Evolutionary conservation across 83 land plant species (phyloP).

Genomic region (Picea mariana): DNA sequence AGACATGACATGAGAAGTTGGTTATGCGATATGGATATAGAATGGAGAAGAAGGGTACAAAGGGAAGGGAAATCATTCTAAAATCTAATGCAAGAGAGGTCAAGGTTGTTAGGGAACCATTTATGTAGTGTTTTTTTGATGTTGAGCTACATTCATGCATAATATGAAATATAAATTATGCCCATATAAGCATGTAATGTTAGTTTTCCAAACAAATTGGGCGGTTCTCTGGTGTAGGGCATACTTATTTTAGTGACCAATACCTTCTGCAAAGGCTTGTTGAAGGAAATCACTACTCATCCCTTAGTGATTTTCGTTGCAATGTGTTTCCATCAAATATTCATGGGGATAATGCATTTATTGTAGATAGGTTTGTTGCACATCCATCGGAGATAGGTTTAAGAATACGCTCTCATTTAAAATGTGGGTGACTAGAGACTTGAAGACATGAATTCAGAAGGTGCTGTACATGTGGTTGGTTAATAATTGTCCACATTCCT

Average conservation of each 20-base stretch:
- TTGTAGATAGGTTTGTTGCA: conserved; percentile 26
- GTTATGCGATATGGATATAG: conserved; percentile 24
- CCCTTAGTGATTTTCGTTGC: too few relatives aligned
- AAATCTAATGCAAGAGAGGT: conserved; percentile 16
- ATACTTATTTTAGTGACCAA: neutral
- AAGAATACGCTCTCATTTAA: conserved; percentile 19
- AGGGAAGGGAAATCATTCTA: conserved; percentile 9
- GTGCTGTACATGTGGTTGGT: conserved; percentile 18
- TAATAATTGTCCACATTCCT: conserved; percentile 18
- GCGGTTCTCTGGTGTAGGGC: neutral
- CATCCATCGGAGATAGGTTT: conserved; percentile 13
- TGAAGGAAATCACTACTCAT: too few relatives aligned
- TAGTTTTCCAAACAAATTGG: neutral
- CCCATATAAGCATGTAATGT: neutral
- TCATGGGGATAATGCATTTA: conserved; percentile 24
- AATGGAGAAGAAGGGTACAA: neutral
- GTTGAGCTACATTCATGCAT: neutral
- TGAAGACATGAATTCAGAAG: conserved; percentile 21
- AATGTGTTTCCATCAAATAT: conserved; percentile 17
- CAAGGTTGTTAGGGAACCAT: neutral
- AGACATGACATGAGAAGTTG: conserved; percentile 17
- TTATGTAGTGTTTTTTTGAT: neutral
- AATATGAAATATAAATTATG: neutral
- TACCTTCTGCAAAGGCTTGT: neutral
- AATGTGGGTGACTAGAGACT: conserved; percentile 25